Base-by-base conservation (phyloP, 2,329 filamentous ascomycete species). In the Epichloe typhina region DNA sequence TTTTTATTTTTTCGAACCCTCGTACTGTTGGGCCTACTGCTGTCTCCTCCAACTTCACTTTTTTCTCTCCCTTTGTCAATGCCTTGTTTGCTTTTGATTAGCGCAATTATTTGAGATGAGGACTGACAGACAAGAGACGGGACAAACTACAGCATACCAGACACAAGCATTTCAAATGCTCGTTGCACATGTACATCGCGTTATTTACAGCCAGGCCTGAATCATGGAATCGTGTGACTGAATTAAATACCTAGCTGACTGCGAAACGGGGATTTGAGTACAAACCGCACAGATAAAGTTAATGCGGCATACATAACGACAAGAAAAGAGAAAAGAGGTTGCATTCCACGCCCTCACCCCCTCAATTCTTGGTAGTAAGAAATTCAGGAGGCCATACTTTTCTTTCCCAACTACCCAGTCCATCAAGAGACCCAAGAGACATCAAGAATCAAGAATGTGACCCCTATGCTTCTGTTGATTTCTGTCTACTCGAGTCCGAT, bases 171-270 rank as follows among this genome's bases (percentile, higher is more conserved):
- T 1, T 31, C 31, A 31, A 4, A 31, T 31, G 31, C 31, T 31
- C 31, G 31, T 11, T 31, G 31, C 31, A 31, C 8, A 31, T 31
- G 31, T 31, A 31, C 31, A 11, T 31, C 3, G 31, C 31, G 31
- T 31, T 31, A 31, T 31, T 31, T 2, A 31, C 31, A 39, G n/a
- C 5, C 6, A 2, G n/a, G 9, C 9, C 19, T 26, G 8, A 13
- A 43, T 23, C 4, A 23, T 43, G 41, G 5, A 26, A 43, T 13
- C 13, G 19, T 43, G 23, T 17, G 17, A 21, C 31, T 67, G 71
- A 57, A 67, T 71, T 71, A 66, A 33, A 54, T 63, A 60, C 60
- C 63, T 63, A 62, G 62, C 64, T 63, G 62, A 60, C 57, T 26
- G 33, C 58, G 54, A 58, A 55, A 52, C 60, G 57, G 61, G 42